These are phyloP conservation scores for Discostella stelligeroides DNA, from an alignment of 108 stramenopile genomes.

Conservation along the genomic window DNA sequence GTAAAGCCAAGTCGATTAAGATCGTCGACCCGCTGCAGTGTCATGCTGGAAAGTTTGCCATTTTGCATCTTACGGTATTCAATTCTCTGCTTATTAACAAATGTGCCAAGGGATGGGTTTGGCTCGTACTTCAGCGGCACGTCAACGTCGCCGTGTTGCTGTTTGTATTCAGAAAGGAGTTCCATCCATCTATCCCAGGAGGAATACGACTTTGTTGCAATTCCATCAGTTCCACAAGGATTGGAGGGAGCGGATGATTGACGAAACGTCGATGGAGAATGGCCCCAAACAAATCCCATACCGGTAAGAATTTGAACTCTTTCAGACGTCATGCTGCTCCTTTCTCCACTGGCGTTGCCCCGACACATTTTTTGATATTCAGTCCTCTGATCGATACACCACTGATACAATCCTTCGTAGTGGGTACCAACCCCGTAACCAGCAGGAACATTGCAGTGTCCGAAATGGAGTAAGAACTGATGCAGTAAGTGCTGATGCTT, in stretches of 20 bases:
- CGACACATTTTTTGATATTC: constrained; percentile 32
- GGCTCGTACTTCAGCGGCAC: constrained; percentile 51
- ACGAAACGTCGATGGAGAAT: constrained; percentile 4
- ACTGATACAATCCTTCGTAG: constrained; percentile 37
- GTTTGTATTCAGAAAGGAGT: constrained; percentile 12
- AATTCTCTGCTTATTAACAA: constrained; percentile 43
- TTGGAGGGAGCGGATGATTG: neutral
- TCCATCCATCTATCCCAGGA: constrained; percentile 23
- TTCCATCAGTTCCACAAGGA: neutral
- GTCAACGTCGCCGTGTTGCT: constrained; percentile 34
- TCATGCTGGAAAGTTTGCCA: constrained; percentile 41
- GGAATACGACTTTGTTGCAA: constrained; percentile 5
- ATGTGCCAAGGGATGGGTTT: constrained; percentile 41
- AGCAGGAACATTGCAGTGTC: constrained; percentile 40
- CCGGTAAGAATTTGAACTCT: constrained; percentile 12
- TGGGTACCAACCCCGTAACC: constrained; percentile 43
- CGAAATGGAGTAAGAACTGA: constrained; percentile 34
- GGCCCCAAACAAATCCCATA: constrained; percentile 37
- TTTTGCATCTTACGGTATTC: constrained; percentile 41
- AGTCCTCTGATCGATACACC: constrained; percentile 26
- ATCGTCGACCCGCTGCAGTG: constrained; percentile 20
- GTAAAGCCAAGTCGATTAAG: constrained; percentile 40
- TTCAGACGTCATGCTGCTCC: constrained; percentile 27
- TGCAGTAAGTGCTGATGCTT: constrained; percentile 27
- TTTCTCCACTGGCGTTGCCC: constrained; percentile 3